Base-by-base conservation (phyloP, 1,139 yeast genomes). In the Casaregolazyma lundiana region DNA sequence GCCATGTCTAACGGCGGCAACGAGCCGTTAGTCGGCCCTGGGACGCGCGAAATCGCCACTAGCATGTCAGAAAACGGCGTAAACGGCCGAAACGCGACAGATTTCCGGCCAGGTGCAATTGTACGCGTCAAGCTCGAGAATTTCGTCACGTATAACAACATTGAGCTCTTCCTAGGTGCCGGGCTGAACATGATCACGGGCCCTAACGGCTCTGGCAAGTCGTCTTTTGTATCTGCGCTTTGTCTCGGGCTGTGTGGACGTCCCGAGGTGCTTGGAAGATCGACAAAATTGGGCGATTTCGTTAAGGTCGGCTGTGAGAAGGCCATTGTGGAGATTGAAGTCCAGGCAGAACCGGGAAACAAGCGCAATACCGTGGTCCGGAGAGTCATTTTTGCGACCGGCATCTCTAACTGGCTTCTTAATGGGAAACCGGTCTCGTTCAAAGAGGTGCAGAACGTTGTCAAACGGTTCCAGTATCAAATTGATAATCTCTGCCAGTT, bases 191-290 rank as follows among this genome's bases (percentile, higher is more conserved):
- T 94, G 87, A 85, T 94, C 49, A 85, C 92, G 47, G 98, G 97
- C 0, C 97, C 98, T 5, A 94, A 94, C 62, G 99, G 99, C 35
- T 81, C 96, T 0, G 99, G 99, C 5, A 94, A 94, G 62, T 82
- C 94, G 42, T 88, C 98, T 0, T 78, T 92, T 56, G 96, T 92
- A 5, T 88, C 97, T 50, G 97, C 97, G 0, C 80, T 92, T 1
- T 92, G 96, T 63, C 71, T 94, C 35, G 97, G 97, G 0, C 69
- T 94, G 13, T 94, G 84, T 1, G 97, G 97, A 2, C 79, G 76
- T 51, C 77, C 90, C 5, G 87, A 81, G 30, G 71, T 82, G 39
- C 77, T 90, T 52, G 95, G 94, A n/a, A 77, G 96, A 44, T 86
- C 86, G 48, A 80, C 78, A 41, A 77, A 75, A 46, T 64, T 77